phyloP scores from a whole-genome alignment of 139 green algal species.

The Marvania coccoides region DNA sequence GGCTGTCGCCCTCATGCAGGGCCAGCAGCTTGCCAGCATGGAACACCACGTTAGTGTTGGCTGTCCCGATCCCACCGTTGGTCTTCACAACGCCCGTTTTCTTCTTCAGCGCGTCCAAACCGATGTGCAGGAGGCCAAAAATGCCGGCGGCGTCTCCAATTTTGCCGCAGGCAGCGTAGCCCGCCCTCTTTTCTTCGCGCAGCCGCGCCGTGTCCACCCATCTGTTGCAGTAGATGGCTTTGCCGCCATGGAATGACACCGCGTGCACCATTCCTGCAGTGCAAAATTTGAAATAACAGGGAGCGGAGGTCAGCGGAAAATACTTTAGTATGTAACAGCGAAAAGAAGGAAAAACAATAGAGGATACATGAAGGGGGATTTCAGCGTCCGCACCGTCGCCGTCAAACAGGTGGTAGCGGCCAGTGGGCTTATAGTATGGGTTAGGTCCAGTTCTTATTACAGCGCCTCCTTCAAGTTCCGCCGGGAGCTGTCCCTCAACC shows the following conservation, averaged over 20 bases:
- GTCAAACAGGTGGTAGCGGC: not conserved
- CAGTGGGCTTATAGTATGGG: not conserved
- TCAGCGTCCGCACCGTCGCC: no score
- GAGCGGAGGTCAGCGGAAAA: no score
- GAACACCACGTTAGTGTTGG: slow-evolving; percentile 64
- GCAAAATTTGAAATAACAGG: no score
- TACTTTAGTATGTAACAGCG: no score
- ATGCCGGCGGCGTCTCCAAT: not conserved
- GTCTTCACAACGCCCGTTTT: not conserved
- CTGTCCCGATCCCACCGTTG: slow-evolving; percentile 20
- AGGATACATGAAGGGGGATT: no score
- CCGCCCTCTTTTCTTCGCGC: slow-evolving; percentile 24
- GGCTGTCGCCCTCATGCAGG: slow-evolving; percentile 66
- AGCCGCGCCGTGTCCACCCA: slow-evolving; percentile 52
- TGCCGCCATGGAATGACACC: slow-evolving; percentile 45
- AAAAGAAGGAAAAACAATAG: no score
- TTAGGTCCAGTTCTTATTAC: not conserved
- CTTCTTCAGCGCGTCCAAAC: not conserved
- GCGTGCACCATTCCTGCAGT: slow-evolving; percentile 78
- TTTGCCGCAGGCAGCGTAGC: slow-evolving; percentile 25
- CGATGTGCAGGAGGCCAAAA: not conserved
- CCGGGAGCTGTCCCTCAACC: not conserved
- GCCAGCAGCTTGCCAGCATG: slow-evolving; percentile 62
- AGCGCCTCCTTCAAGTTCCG: not conserved
- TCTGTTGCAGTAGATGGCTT: slow-evolving; percentile 56